phyloP scores from a whole-genome alignment of 345 rosid species.

The Microcos paniculata region DNA sequence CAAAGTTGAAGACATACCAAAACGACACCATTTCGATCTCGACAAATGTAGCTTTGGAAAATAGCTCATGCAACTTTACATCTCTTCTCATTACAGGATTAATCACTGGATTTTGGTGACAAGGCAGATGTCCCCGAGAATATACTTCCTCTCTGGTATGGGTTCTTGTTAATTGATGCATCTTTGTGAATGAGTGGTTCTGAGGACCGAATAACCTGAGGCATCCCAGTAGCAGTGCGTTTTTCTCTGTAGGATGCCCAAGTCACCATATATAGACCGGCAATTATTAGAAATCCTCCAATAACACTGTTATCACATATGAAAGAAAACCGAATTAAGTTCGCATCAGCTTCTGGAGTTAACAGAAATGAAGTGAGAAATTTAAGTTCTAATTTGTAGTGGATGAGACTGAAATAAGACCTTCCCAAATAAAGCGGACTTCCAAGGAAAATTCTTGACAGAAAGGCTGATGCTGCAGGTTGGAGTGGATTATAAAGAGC shows the following conservation, averaged over 20 bases:
- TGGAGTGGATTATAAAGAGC: conserved; percentile 97
- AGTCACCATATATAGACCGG: conserved; percentile 80
- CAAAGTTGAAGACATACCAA: background rate
- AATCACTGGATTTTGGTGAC: conserved; percentile 42
- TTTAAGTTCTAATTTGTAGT: background rate
- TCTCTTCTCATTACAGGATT: background rate
- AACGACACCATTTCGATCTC: background rate
- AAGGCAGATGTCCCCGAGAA: conserved; percentile 38
- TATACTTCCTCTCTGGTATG: conserved; percentile 46
- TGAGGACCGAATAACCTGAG: conserved; percentile 37
- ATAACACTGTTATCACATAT: conserved; percentile 45
- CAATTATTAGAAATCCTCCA: conserved; percentile 79
- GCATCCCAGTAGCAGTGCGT: conserved; percentile 28
- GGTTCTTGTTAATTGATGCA: conserved; percentile 36
- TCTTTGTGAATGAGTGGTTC: conserved; percentile 64
- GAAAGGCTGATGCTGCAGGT: conserved; percentile 82
- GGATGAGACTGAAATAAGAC: conserved; percentile 31
- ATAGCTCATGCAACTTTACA: background rate
- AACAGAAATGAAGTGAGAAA: conserved; percentile 2
- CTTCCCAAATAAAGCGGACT: conserved; percentile 94
- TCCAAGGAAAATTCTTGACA: conserved; percentile 89
- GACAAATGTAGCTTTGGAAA: background rate
- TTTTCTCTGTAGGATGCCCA: conserved; percentile 81
- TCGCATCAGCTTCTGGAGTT: background rate
- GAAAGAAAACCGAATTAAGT: conserved; percentile 13